Percentiles rank a stretch among this genome's conserved stretches.
These are phyloP conservation scores for Russula dissimulans DNA, from an alignment of 768 basidiomycete genomes.

Conservation along the genomic window DNA sequence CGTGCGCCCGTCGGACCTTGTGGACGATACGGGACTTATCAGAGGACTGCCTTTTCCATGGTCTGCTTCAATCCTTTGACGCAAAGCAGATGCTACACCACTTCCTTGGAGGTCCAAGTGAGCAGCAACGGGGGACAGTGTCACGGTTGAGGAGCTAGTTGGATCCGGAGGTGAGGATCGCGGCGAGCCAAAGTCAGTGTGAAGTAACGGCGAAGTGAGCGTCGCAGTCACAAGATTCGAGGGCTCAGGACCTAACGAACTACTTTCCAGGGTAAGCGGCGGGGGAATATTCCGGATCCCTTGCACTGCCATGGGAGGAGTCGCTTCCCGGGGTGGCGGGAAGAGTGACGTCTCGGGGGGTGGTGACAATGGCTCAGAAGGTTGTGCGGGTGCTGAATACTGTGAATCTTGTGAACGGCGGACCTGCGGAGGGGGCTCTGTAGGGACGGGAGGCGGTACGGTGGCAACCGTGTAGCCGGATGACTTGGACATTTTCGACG, in stretches of 20 bases:
- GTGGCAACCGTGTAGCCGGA: slow-evolving; percentile 25
- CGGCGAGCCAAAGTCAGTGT: slow-evolving; percentile 36
- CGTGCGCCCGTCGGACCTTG: not conserved
- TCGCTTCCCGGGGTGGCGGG: no score
- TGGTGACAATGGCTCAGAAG: not conserved
- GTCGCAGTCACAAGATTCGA: slow-evolving; percentile 16
- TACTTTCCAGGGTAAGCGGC: not conserved
- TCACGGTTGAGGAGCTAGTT: not conserved
- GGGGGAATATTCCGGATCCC: not conserved
- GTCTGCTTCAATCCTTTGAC: slow-evolving; percentile 14
- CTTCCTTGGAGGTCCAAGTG: slow-evolving; percentile 11
- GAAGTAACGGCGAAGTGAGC: slow-evolving; percentile 28
- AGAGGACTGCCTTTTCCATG: not conserved
- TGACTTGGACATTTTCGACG: slow-evolving; percentile 33
- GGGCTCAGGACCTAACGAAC: slow-evolving; percentile 24
- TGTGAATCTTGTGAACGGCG: slow-evolving; percentile 10
- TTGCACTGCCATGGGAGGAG: not conserved
- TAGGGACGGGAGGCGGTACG: slow-evolving; percentile 26
- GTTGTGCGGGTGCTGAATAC: not conserved
- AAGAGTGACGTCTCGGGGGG: not conserved
- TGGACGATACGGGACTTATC: not conserved
- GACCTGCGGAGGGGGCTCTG: slow-evolving; percentile 16
- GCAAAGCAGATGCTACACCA: slow-evolving; percentile 4
- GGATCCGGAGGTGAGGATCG: slow-evolving; percentile 23
- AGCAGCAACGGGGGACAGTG: slow-evolving; percentile 14